Conservation (phyloP, 306 rosid genomes). For the Medicago arabica region DNA sequence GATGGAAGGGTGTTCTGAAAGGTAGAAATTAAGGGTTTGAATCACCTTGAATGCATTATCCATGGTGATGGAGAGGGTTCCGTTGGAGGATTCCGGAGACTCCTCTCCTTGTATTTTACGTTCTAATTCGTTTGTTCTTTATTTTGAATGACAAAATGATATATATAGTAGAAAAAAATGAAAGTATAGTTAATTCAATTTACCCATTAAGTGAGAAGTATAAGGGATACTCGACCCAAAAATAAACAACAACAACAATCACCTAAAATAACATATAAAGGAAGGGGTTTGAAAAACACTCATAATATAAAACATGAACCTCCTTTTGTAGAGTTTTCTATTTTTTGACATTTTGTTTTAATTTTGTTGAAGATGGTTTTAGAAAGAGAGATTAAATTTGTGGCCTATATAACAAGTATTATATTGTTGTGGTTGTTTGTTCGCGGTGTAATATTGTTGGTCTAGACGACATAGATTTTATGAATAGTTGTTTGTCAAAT, state of each 20-base stretch:
- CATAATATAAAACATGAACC: too few relatives aligned
- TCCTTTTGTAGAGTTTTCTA: background rate
- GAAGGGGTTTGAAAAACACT: too few relatives aligned
- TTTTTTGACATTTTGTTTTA: background rate
- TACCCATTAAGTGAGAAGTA: too few relatives aligned
- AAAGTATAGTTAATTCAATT: too few relatives aligned
- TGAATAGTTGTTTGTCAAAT: background rate
- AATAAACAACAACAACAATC: too few relatives aligned
- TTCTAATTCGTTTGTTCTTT: background rate
- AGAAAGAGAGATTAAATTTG: background rate
- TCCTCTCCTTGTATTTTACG: background rate
- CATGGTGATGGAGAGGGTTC: slow-evolving; percentile 24
- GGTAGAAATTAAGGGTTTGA: slow-evolving; percentile 62
- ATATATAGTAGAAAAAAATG: too few relatives aligned
- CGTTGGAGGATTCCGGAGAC: slow-evolving; percentile 35
- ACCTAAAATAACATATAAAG: too few relatives aligned
- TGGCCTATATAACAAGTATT: too few relatives aligned
- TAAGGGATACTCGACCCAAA: too few relatives aligned
- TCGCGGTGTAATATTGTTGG: background rate
- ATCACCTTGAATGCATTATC: slow-evolving; percentile 41
- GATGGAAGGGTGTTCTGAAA: slow-evolving; percentile 89
- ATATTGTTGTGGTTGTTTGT: background rate
- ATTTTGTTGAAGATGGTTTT: background rate
- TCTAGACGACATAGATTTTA: background rate
- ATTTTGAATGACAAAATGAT: background rate